Base-by-base conservation (phyloP, 202 grass and related monocot genomes). In the Miscanthus sacchariflorus region DNA sequence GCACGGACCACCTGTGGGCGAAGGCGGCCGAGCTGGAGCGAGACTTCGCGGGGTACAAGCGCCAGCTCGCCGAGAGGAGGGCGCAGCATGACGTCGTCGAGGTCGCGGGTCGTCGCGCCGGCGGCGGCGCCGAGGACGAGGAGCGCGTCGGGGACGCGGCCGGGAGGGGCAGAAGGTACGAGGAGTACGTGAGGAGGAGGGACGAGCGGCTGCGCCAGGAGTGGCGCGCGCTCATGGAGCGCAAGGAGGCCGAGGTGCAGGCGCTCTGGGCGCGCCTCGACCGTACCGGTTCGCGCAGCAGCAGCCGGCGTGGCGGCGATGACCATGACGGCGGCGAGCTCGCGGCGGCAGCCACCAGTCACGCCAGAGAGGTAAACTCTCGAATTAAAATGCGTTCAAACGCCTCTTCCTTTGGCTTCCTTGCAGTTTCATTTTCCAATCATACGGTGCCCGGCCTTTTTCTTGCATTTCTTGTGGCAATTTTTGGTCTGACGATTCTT, bases 21-120 rank as follows among this genome's bases (percentile, higher is more conserved):
- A 90, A 87, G 89, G 91, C 87, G 5, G 91, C 89, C 24, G 91
- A 95, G 84, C 87, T 95, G 84, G 93, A 93, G 86, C 89, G 87
- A 5, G 89, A 93, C 65, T 95, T 93, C 45, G 86, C 82, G 0
- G 85, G 91, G 33, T 95, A 93, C 91, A 93, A 89, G 75, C 86
- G 83, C 74, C 84, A 78, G 9, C 64, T 93, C 7, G 79, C 88
- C 64, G 90, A 76, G 75, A 15, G 72, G 72, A 70, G 14, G 35
- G 49, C 38, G 24, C 24, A 46, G 18, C 12, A 46, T 1, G 70
- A 64, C 10, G 76, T 21, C 25, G 70, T 7, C 19, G 83, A 12
- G 9, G 74, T 1, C 17, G 75, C 17, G 0, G 11, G 2, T 12
- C 10, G 10, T 0, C 68, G 12, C 67, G 72, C 1, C 5, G 75